Conservation (phyloP, 805 yeast genomes). For the Pichia ethanolica region DNA sequence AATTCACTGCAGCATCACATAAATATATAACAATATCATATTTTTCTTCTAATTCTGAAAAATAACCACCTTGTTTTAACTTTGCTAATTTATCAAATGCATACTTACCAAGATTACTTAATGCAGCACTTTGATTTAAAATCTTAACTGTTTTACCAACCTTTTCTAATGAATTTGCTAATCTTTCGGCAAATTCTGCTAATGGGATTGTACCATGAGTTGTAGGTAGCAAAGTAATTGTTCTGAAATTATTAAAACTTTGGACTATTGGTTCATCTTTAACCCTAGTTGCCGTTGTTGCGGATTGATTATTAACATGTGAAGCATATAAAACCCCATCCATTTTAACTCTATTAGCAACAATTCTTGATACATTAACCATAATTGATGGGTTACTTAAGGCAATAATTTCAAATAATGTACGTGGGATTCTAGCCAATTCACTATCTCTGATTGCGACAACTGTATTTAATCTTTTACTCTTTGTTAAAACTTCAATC, state of each 20-base stretch:
- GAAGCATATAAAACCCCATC: slow-evolving; percentile 9
- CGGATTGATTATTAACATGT: slow-evolving; percentile 10
- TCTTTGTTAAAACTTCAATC: slow-evolving; percentile 83
- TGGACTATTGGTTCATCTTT: slow-evolving; percentile 27
- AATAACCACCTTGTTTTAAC: slow-evolving; percentile 79
- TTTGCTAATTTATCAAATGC: slow-evolving; percentile 88
- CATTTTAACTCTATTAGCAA: slow-evolving; percentile 50
- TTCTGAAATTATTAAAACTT: slow-evolving; percentile 53
- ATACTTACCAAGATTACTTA: slow-evolving; percentile 77
- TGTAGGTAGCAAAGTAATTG: slow-evolving; percentile 78
- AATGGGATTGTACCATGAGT: slow-evolving; percentile 72
- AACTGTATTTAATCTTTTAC: slow-evolving; percentile 58
- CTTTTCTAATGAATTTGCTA: slow-evolving; percentile 62
- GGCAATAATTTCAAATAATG: slow-evolving; percentile 78
- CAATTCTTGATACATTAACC: slow-evolving; percentile 81
- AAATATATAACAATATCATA: slow-evolving; percentile 85
- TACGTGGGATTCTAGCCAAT: slow-evolving; percentile 85
- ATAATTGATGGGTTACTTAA: slow-evolving; percentile 82
- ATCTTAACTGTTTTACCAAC: slow-evolving; percentile 71
- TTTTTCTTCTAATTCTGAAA: slow-evolving; percentile 84
- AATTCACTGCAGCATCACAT: slow-evolving; percentile 75
- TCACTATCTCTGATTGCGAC: slow-evolving; percentile 92
- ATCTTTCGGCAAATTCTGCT: slow-evolving; percentile 67
- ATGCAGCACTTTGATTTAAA: slow-evolving; percentile 74
- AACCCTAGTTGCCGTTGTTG: slow-evolving; percentile 25